These are phyloP conservation scores for Penicillium canescens DNA, from an alignment of 495 filamentous ascomycete genomes.

Conservation along the genomic window DNA sequence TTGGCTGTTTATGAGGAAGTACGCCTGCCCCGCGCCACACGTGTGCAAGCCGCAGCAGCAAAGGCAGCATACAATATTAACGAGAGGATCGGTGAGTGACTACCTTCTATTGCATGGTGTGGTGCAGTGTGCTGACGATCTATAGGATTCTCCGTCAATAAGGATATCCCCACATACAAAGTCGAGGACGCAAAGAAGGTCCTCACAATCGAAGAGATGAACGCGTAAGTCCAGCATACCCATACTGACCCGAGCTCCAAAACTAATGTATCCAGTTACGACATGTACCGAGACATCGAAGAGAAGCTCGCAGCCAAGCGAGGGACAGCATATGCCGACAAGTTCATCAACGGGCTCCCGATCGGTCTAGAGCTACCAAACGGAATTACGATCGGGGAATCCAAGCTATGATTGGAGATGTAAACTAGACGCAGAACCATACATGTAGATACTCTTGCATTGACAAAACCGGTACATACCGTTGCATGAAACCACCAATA, in stretches of 20 bases:
- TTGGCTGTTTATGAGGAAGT: constrained; percentile 46
- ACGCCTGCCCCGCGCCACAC: constrained; percentile 42
- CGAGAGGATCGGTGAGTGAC: constrained; percentile 46
- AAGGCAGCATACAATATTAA: constrained; percentile 51
- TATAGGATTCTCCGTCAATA: constrained; percentile 48
- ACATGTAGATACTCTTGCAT: too few relatives aligned
- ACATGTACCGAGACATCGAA: constrained; percentile 51
- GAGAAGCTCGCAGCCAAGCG: constrained; percentile 31
- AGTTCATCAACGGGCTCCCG: constrained; percentile 38
- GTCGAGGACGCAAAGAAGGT: constrained; percentile 48
- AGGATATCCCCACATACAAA: constrained; percentile 41
- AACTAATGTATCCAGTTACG: constrained; percentile 31
- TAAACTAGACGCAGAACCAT: too few relatives aligned
- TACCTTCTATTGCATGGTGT: not conserved
- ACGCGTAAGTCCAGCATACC: constrained; percentile 33
- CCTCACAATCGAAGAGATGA: constrained; percentile 56
- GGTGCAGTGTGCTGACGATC: not conserved
- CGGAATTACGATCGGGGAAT: constrained; percentile 30
- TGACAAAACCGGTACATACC: not conserved
- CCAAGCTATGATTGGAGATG: not conserved
- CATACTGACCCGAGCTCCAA: constrained; percentile 6
- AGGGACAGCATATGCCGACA: constrained; percentile 20
- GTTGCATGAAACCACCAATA: not conserved
- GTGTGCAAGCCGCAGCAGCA: constrained; percentile 45
- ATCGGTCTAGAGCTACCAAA: constrained; percentile 40